A percentile compares a stretch with the other conserved stretches of the same genome.
These are phyloP conservation scores for Notholithocarpus densiflorus DNA, from an alignment of 306 rosid species.

Conservation along the genomic window DNA sequence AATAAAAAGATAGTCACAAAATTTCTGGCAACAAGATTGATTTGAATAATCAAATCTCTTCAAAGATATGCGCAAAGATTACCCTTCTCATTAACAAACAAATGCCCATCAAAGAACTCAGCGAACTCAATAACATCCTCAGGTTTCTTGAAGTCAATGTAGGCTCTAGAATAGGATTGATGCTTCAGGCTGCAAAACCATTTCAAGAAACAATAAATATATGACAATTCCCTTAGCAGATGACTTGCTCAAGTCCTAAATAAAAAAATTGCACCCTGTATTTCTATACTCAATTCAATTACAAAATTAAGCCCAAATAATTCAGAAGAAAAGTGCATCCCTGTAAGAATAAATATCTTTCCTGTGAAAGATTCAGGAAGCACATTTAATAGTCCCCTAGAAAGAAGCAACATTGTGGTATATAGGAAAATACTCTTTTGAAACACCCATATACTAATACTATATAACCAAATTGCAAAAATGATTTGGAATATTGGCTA, in stretches of 20 bases:
- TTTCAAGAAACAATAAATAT: constrained; percentile 9
- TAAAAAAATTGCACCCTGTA: neutral
- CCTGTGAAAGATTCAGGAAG: too few species aligned
- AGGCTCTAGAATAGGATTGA: constrained; percentile 65
- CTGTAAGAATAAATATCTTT: neutral
- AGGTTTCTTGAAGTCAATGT: constrained; percentile 64
- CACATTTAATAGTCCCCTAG: too few species aligned
- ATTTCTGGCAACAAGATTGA: constrained; percentile 11
- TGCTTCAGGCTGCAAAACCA: constrained; percentile 55
- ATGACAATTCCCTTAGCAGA: constrained; percentile 1
- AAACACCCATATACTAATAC: too few species aligned
- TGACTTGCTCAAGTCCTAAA: neutral
- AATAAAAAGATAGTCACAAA: neutral
- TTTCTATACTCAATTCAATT: neutral
- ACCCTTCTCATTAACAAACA: constrained; percentile 77
- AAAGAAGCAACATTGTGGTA: too few species aligned
- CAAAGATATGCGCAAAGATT: constrained; percentile 22
- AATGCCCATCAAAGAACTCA: constrained; percentile 59
- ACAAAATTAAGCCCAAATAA: neutral
- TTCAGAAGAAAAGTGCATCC: too few species aligned
- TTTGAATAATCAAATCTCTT: constrained; percentile 21
- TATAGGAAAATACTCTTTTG: too few species aligned
- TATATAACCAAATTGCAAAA: too few species aligned
- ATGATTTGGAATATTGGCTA: too few species aligned
- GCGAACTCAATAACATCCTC: constrained; percentile 78